Percentiles rank a stretch among this genome's conserved stretches.
These are phyloP conservation scores for Fraxinus angustifolia DNA, from an alignment of 305 asterid genomes.

Conservation along the genomic window DNA sequence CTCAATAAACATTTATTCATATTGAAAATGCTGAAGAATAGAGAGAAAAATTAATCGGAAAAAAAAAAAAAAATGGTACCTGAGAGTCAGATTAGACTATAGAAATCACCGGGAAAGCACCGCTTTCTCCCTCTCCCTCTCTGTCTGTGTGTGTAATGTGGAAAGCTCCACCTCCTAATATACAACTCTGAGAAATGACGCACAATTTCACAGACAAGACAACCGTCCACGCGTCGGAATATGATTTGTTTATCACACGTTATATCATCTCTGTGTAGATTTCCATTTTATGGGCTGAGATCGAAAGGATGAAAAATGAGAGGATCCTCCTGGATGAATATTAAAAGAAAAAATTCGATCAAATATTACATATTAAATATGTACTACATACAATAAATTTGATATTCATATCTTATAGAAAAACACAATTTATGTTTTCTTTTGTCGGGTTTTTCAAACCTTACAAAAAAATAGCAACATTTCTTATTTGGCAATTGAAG, in stretches of 20 bases:
- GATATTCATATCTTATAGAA: too few relatives aligned
- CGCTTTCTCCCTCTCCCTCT: background rate
- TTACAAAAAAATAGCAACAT: too few relatives aligned
- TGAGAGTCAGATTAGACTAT: background rate
- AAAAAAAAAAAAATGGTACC: background rate
- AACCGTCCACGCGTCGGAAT: background rate
- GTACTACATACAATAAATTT: too few relatives aligned
- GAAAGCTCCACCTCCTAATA: background rate
- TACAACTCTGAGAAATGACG: background rate
- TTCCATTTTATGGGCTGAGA: background rate
- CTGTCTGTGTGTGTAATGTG: background rate
- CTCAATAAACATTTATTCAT: background rate
- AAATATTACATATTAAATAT: too few relatives aligned
- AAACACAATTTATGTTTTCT: too few relatives aligned
- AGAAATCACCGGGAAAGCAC: background rate
- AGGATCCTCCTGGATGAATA: background rate
- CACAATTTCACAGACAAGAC: background rate
- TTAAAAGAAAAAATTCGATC: too few relatives aligned
- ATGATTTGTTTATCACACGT: constrained; percentile 2
- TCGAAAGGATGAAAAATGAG: background rate
- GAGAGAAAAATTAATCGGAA: background rate
- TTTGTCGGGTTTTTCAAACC: background rate
- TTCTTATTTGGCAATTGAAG: too few relatives aligned
- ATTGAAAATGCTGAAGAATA: background rate
- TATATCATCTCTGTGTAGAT: background rate